phyloP scores from a whole-genome alignment of 1,284 basidiomycete species.

The Kwoniella shivajii region DNA sequence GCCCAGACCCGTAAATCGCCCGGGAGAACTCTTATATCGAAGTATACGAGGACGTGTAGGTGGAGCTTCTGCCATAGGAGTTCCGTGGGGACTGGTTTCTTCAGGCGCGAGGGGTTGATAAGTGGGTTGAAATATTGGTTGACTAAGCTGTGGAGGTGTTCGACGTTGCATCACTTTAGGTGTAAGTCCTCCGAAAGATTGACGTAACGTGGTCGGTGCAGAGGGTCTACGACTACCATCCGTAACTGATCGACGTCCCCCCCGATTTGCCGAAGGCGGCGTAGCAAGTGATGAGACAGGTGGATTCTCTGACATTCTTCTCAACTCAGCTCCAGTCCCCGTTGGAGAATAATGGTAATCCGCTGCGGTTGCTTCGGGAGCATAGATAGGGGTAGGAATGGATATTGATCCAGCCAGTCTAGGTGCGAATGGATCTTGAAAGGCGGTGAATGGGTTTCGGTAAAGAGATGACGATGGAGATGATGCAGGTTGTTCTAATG shows the following conservation, averaged over 20 bases:
- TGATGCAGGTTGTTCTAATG: constrained; percentile 6
- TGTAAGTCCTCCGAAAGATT: constrained; percentile 5
- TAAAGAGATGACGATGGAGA: constrained; percentile 1
- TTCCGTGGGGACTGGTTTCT: constrained; percentile 14
- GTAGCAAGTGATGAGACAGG: neutral
- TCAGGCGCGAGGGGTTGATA: constrained; percentile 5
- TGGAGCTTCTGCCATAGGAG: constrained; percentile 4
- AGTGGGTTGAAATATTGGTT: constrained; percentile 5
- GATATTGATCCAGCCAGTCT: neutral
- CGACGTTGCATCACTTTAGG: constrained; percentile 1
- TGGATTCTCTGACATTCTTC: constrained; percentile 23
- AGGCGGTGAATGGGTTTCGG: constrained; percentile 17
- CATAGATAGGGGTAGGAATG: neutral
- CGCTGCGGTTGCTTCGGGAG: constrained; percentile 22
- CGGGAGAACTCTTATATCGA: constrained; percentile 34
- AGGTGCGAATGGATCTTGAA: constrained; percentile 27
- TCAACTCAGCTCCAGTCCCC: constrained; percentile 8
- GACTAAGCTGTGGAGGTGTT: constrained; percentile 4
- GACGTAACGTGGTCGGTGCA: constrained; percentile 1
- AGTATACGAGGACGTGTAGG: constrained; percentile 21
- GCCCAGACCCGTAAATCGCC: constrained; percentile 26
- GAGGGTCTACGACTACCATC: constrained; percentile 16
- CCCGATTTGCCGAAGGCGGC: neutral
- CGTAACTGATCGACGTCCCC: neutral
- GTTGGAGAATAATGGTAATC: constrained; percentile 28